Evolutionary conservation across 83 land plant genomes (phyloP).

Genomic region (Picea mariana): DNA sequence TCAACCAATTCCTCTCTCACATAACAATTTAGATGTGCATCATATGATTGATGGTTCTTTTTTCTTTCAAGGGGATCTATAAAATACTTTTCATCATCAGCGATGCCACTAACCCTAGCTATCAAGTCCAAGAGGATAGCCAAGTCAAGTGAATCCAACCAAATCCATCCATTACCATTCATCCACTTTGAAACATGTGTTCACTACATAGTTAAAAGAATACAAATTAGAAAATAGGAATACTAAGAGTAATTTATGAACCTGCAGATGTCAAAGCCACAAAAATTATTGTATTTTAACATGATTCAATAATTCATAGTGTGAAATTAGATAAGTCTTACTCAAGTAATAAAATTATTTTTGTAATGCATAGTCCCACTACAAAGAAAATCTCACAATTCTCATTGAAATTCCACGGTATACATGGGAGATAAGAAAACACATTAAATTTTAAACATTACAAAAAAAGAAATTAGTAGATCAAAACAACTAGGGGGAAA

Average conservation of each 20-base stretch:
- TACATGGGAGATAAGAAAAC: too few relatives aligned
- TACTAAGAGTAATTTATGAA: neutral
- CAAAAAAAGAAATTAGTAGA: too few relatives aligned
- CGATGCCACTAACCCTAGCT: slow-evolving; percentile 53
- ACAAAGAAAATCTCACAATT: neutral
- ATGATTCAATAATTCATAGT: neutral
- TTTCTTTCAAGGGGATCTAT: slow-evolving; percentile 52
- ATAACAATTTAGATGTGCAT: slow-evolving; percentile 72
- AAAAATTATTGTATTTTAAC: neutral
- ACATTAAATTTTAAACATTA: too few relatives aligned
- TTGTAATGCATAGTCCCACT: too few relatives aligned
- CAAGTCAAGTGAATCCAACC: slow-evolving; percentile 46
- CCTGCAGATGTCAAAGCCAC: neutral
- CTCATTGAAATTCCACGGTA: neutral
- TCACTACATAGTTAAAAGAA: neutral
- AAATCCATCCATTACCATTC: slow-evolving; percentile 43
- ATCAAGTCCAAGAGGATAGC: slow-evolving; percentile 70
- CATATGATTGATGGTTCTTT: slow-evolving; percentile 54
- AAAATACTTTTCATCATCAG: slow-evolving; percentile 62
- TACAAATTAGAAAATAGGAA: neutral
- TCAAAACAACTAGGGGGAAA: too few relatives aligned
- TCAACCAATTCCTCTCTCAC: slow-evolving; percentile 62
- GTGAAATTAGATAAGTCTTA: neutral
- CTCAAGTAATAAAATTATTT: neutral
- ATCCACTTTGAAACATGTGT: slow-evolving; percentile 55